phyloP scores from a whole-genome alignment of 1,284 basidiomycete genomes.

The Schizopora paradoxa region DNA sequence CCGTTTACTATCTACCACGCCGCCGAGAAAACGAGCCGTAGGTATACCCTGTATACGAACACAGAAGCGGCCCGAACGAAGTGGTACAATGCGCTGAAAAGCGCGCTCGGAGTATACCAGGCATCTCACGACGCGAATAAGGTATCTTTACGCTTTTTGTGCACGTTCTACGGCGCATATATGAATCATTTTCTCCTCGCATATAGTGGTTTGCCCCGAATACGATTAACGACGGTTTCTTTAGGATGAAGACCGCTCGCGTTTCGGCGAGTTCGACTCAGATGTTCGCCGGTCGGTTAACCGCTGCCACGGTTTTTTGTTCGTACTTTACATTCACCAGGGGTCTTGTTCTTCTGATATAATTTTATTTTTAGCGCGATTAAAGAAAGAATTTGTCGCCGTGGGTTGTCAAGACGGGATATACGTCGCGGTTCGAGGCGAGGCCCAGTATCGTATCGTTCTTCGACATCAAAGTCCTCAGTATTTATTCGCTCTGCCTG shows the following conservation, averaged over 20 bases:
- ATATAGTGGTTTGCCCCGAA: conserved; percentile 63
- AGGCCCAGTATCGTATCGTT: conserved; percentile 29
- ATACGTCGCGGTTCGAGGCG: conserved; percentile 52
- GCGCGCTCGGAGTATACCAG: conserved; percentile 56
- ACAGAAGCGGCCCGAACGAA: conserved; percentile 51
- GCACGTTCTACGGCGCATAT: not conserved
- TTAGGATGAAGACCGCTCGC: conserved; percentile 41
- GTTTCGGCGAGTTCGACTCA: conserved; percentile 27
- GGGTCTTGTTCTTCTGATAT: not conserved
- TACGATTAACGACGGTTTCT: conserved; percentile 53
- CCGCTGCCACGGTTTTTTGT: conserved; percentile 60
- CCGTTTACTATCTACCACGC: conserved; percentile 75
- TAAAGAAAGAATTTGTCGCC: conserved; percentile 48
- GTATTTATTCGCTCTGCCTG: conserved; percentile 37
- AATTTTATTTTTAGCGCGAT: conserved; percentile 32
- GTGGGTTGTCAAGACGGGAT: conserved; percentile 61
- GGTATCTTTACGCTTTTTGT: conserved; percentile 36
- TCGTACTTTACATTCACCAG: conserved; percentile 24
- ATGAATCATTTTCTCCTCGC: conserved; percentile 4
- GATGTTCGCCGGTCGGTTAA: conserved; percentile 51
- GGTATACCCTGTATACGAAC: conserved; percentile 66
- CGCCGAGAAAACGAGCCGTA: conserved; percentile 43
- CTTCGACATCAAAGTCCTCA: not conserved
- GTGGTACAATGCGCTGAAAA: conserved; percentile 56
- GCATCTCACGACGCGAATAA: conserved; percentile 64